phyloP scores from a whole-genome alignment of 257 asterid genomes.

The Agastache rugosa region DNA sequence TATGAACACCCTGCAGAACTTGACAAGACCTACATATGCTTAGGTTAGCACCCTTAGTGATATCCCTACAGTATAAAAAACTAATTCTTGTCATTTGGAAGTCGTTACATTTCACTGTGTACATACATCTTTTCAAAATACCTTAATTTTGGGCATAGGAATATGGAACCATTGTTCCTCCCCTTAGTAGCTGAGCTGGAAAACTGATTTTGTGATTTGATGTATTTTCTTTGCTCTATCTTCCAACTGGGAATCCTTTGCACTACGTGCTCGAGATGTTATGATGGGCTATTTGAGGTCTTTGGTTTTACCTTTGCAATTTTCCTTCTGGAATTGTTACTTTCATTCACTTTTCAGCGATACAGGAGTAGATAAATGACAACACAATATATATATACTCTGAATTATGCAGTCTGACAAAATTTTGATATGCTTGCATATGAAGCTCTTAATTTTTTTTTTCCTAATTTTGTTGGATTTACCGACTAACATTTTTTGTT shows the following conservation, averaged over 20 bases:
- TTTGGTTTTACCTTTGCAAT: background rate
- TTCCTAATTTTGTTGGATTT: constrained; percentile 6
- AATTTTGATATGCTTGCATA: constrained; percentile 6
- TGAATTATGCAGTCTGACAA: background rate
- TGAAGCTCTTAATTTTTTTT: background rate
- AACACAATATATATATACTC: background rate
- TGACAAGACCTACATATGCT: background rate
- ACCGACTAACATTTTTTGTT: background rate
- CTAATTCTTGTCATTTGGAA: background rate
- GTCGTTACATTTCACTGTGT: background rate
- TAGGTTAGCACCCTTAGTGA: background rate
- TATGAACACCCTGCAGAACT: background rate
- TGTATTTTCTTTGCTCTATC: background rate
- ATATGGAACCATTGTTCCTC: background rate
- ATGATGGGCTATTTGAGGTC: background rate
- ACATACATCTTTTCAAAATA: constrained; percentile 2
- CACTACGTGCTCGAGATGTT: background rate
- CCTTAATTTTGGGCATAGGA: constrained; percentile 4
- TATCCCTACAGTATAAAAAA: background rate
- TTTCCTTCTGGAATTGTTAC: background rate
- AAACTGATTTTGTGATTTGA: background rate
- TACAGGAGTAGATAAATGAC: background rate
- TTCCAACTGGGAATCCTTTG: background rate
- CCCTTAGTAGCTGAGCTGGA: background rate
- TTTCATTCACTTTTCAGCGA: background rate